phyloP scores from a whole-genome alignment of 2,329 filamentous ascomycete species.

The Alternaria atra region DNA sequence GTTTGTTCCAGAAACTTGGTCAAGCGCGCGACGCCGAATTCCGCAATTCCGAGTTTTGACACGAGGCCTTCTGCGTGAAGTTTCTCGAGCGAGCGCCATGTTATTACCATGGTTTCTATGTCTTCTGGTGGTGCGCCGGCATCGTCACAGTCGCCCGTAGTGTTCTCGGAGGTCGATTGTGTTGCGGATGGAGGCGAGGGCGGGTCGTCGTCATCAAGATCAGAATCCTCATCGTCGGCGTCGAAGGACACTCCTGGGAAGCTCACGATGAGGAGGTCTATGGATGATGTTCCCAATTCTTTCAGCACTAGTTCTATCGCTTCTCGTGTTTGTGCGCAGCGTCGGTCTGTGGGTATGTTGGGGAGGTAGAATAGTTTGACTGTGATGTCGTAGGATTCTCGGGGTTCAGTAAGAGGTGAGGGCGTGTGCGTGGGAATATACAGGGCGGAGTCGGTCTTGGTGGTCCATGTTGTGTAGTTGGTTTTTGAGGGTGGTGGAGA shows the following conservation, averaged over 20 bases:
- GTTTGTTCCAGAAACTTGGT: constrained; percentile 77
- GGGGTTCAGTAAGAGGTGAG: constrained; percentile 79
- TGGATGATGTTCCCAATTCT: constrained; percentile 76
- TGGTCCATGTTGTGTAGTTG: constrained; percentile 72
- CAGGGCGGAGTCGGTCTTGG: constrained; percentile 59
- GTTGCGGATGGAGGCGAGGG: constrained; percentile 34
- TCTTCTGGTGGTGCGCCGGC: constrained; percentile 58
- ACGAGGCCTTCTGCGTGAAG: constrained; percentile 77
- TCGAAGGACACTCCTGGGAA: constrained; percentile 95
- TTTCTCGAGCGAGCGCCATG: constrained; percentile 73
- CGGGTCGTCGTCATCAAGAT: constrained; percentile 68
- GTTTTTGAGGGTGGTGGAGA: constrained; percentile 56
- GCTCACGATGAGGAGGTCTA: constrained; percentile 90
- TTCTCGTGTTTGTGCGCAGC: constrained; percentile 76
- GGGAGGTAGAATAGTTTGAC: constrained; percentile 95
- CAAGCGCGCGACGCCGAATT: constrained; percentile 88
- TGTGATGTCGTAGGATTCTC: constrained; percentile 89
- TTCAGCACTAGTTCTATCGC: constrained; percentile 82
- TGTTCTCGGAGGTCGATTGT: constrained; percentile 46
- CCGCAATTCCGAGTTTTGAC: constrained; percentile 80
- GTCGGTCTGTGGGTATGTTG: constrained; percentile 68
- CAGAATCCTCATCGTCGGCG: constrained; percentile 83
- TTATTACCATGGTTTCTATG: constrained; percentile 72
- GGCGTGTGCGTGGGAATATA: constrained; percentile 79
- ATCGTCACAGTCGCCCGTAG: constrained; percentile 51